Evolutionary conservation across 2,329 filamentous ascomycete genomes (phyloP), one percentile per base, ranked within the genome.

Genomic region (Talaromyces atroroseus): DNA sequence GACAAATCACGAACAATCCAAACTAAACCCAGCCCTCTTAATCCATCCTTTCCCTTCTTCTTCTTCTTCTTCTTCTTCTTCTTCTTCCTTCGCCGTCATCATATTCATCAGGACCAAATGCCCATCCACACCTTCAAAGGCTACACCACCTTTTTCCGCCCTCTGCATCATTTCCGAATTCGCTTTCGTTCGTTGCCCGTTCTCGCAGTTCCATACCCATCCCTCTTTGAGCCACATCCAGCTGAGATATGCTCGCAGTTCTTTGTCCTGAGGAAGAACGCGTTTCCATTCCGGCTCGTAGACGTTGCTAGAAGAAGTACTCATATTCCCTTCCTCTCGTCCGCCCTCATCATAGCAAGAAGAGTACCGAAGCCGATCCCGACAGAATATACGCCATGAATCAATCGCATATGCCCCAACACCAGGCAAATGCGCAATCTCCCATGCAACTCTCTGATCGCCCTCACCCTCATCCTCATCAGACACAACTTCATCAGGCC

Each of bases 161-260:
- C 69, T 67, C 52, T 67, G 66, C 60, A 74, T 68, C 44, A 71
- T 67, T 56, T 68, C 69, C 12, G 71, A 70, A 49, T 70, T 72
- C 10, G 76, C 71, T 55, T 67, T 66, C 14, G 66, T 74, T 61
- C 72, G 68, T 29, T 75, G 64, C 0, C 90, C 91, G 0, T 87
- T 91, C 26, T 76, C 69, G 1, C 84, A 83, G 73, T 95, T 82
- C 90, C 90, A 96, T 42, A 85, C 78, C 81, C 85, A 92, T 0
- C 90, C 90, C 65, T 95, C 89, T 47, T 86, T 84, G 74, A 94
- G 82, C 91, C 92, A 96, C 83, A 91, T 89, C 91, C 92, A 96
- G 40, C 87, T 81, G 65, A 96, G 72, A 73, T 85, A 96, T 0
- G 90, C 90, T 45, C 89, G 80, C n/a, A 96, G 75, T 71, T 96